Evolutionary conservation across 2,329 filamentous ascomycete species (phyloP), one percentile per base, ranked within the genome.

Genomic region (Fusarium foetens): DNA sequence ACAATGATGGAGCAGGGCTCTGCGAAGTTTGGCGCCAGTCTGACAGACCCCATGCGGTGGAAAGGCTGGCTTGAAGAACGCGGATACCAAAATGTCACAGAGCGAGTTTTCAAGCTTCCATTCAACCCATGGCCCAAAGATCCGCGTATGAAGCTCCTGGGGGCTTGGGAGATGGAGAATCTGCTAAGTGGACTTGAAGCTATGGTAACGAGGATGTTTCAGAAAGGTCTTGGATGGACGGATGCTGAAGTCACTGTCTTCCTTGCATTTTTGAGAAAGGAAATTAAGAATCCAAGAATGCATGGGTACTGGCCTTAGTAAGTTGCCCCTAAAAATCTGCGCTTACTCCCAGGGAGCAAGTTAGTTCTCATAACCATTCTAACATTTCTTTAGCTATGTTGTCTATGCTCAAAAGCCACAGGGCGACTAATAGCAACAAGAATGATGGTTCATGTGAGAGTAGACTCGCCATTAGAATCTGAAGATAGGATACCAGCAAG

Each of bases 71-170:
- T 89, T 54, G 77, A 80, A n/a, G 83, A 84, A 5, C 85, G 84
- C 1, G 88, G 88, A 1, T 89, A 89, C 70, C 77, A 80, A 43
- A 82, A 88, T 64, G 83, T 90, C 0, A 77, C 78, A 1, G 83
- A 87, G 68, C 78, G 81, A 8, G 75, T 85, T 13, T 85, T 81
- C 72, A 85, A 84, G 75, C 81, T 86, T 72, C 86, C 86, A 0
- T 80, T 83, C 59, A 86, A 84, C 68, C 79, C 82, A 4, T 88
- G 86, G 86, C 83, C 86, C 2, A 85, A 84, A 48, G 84, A 86
- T 36, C 80, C 80, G 11, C 83, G 83, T 21, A 80, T 86, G 63
- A 89, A 88, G 74, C 83, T 87, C 41, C 71, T 87, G 6, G 86
- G 86, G 36, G 67, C 60, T 31, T 71, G 74, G 74, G 74, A 76